Conservation (phyloP, 2,329 filamentous ascomycete species). For the Diaporthe amygdali region DNA sequence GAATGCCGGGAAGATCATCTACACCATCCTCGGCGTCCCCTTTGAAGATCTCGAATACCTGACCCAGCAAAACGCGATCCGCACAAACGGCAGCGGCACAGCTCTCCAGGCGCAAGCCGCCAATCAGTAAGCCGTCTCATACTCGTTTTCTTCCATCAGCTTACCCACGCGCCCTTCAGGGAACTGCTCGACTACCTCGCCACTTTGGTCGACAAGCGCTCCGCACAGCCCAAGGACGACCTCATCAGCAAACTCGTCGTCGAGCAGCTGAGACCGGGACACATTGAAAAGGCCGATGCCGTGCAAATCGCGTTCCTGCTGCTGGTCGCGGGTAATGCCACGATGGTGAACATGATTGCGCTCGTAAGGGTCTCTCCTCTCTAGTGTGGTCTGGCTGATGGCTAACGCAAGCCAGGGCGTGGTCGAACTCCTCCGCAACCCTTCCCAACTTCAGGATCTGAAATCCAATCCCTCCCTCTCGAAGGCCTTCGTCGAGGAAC, state of each 20-base stretch:
- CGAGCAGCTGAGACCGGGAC: conserved; percentile 45
- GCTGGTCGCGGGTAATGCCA: conserved; percentile 56
- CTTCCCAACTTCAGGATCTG: neutral
- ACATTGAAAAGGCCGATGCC: conserved; percentile 45
- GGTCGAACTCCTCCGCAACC: neutral
- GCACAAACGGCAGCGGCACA: conserved; percentile 52
- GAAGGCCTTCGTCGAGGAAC: conserved; percentile 49
- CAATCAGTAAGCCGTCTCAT: too few relatives aligned
- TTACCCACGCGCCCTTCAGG: too few relatives aligned
- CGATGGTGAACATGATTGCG: conserved; percentile 57
- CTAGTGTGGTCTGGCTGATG: too few relatives aligned
- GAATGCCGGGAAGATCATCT: too few relatives aligned
- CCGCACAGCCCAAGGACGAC: conserved; percentile 46
- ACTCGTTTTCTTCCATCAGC: too few relatives aligned
- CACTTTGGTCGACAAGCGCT: conserved; percentile 45
- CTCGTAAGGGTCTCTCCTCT: neutral
- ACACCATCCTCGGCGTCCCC: conserved; percentile 54
- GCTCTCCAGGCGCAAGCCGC: conserved; percentile 51
- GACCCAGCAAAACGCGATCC: conserved; percentile 51
- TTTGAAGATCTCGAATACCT: conserved; percentile 51
- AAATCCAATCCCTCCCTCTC: conserved; percentile 40
- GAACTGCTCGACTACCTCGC: conserved; percentile 51
- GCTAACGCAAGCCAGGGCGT: neutral
- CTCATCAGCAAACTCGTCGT: conserved; percentile 50
- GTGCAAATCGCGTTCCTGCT: conserved; percentile 55